Base-by-base conservation (phyloP, 495 filamentous ascomycete species). In the Poronia punctata region DNA sequence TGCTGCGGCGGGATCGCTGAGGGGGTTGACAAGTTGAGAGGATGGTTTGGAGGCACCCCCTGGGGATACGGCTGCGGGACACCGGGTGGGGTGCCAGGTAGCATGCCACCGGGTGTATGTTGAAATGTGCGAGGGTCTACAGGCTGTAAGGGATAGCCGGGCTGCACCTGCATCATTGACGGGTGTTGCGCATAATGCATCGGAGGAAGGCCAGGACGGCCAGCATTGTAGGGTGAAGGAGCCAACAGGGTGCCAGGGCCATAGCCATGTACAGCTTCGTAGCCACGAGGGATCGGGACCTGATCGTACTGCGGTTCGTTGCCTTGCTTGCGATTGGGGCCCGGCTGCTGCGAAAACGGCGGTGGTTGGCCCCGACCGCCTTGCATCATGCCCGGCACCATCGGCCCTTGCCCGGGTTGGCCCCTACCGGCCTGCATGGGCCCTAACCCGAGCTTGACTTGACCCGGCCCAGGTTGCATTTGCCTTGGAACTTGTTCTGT, bases 261-360 rank as follows among this genome's bases (percentile, higher is more conserved):
- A 31, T 72, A 68, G 14, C 58, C 61, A 37, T 65, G 67, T 14
- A 71, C 69, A 28, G 65, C 56, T 3, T 57, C 48, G 43, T 73
- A 73, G 17, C 62, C 61, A 4, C 46, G 48, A 1, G 69, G 69
- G n/a, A 73, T 71, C 9, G 69, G 69, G 0, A 73, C 68, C 21
- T 52, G 49, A 3, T 55, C 62, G 34, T 73, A 73, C 19, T 63
- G 56, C 1, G 58, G 67, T 29, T 71, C 67, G 10, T 39, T 32
- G 7, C 31, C 27, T 17, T 38, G 27, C 27, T 26, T 38, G 20
- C 2, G 42, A 17, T 5, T 38, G n/a, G 4, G 26, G 9, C 1
- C 22, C 33, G 5, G 26, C 20, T 14, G 25, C 35, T 19, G 8
- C 15, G 7, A 34, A 12, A 20, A 25, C 7, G 29, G 39, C 10